These are phyloP conservation scores for Fusarium devonianum DNA, from an alignment of 2,329 filamentous ascomycete species.

Conservation along the genomic window DNA sequence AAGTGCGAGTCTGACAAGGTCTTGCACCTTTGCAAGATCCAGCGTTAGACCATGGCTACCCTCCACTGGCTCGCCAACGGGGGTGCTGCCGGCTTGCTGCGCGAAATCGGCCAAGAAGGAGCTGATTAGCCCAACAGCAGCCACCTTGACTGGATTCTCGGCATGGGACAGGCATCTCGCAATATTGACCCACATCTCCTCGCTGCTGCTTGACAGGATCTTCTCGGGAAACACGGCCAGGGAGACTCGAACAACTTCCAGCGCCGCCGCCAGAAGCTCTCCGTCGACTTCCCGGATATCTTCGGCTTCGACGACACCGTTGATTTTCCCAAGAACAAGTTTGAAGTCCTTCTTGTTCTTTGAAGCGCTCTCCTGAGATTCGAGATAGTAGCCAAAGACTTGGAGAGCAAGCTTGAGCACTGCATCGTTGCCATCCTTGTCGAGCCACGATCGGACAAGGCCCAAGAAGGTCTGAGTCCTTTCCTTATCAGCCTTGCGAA, in stretches of 20 bases:
- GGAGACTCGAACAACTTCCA: constrained; percentile 74
- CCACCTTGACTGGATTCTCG: constrained; percentile 77
- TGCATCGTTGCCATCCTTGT: constrained; percentile 73
- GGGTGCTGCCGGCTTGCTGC: constrained; percentile 60
- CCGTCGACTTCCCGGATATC: constrained; percentile 65
- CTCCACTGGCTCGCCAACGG: constrained; percentile 62
- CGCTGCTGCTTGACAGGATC: constrained; percentile 66
- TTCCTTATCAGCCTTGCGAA: constrained; percentile 78
- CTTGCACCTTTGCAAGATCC: constrained; percentile 68
- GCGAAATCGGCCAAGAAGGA: constrained; percentile 84
- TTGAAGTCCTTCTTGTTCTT: constrained; percentile 73
- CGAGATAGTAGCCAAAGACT: constrained; percentile 83
- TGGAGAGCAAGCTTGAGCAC: constrained; percentile 79
- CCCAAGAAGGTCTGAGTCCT: constrained; percentile 73
- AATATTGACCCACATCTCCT: constrained; percentile 74
- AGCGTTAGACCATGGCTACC: constrained; percentile 77
- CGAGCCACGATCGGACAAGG: constrained; percentile 78
- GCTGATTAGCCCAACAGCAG: constrained; percentile 75
- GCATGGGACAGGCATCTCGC: constrained; percentile 74
- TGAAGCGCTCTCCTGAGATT: constrained; percentile 64
- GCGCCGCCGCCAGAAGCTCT: constrained; percentile 76
- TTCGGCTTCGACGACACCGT: constrained; percentile 61
- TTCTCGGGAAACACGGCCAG: constrained; percentile 69
- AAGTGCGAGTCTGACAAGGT: constrained; percentile 59
- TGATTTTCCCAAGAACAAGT: constrained; percentile 64